A percentile compares a stretch with the other conserved stretches of the same genome.
Conservation (phyloP, 2,329 filamentous ascomycete genomes). For the Fusarium bulbicola region DNA sequence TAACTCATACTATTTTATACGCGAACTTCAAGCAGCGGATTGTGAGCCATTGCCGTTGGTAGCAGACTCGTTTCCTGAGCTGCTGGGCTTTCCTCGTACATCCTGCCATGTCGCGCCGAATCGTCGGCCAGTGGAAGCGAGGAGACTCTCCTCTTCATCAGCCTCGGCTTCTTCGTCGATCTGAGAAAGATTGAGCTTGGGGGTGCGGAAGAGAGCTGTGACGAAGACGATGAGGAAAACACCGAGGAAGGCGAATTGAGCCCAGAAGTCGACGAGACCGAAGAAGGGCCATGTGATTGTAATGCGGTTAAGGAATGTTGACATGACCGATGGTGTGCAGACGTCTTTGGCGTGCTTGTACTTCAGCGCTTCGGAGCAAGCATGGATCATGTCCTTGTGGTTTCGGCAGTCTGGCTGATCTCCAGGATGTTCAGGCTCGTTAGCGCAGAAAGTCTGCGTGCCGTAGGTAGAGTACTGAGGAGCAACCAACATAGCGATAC, state of each 20-base stretch:
- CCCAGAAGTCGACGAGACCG: slow-evolving; percentile 93
- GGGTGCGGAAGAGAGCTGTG: slow-evolving; percentile 81
- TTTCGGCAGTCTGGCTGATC: slow-evolving; percentile 79
- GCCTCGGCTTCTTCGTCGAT: slow-evolving; percentile 90
- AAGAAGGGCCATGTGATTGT: slow-evolving; percentile 96
- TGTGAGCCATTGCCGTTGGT: slow-evolving; percentile 32
- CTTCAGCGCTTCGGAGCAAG: slow-evolving; percentile 81
- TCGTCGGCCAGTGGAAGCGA: slow-evolving; percentile 82
- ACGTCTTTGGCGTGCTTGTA: slow-evolving; percentile 78
- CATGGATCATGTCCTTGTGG: slow-evolving; percentile 75
- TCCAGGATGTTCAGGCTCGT: slow-evolving; percentile 68
- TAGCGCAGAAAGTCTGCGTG: slow-evolving; percentile 91
- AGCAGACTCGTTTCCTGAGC: slow-evolving; percentile 21
- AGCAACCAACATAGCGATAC: slow-evolving; percentile 90
- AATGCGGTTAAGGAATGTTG: slow-evolving; percentile 91
- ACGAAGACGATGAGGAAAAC: slow-evolving; percentile 85
- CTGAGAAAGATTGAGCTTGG: slow-evolving; percentile 77
- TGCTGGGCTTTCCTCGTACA: slow-evolving; percentile 67
- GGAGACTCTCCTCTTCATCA: slow-evolving; percentile 90
- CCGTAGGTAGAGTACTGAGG: slow-evolving; percentile 96
- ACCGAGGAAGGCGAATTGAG: slow-evolving; percentile 88
- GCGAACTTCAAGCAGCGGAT: slow-evolving; percentile 26
- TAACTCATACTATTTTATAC: neutral
- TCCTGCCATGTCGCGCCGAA: slow-evolving; percentile 92
- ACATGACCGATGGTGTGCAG: slow-evolving; percentile 91